These are phyloP conservation scores for Poa annua DNA, from an alignment of 176 grass and related monocot genomes.

Conservation along the genomic window DNA sequence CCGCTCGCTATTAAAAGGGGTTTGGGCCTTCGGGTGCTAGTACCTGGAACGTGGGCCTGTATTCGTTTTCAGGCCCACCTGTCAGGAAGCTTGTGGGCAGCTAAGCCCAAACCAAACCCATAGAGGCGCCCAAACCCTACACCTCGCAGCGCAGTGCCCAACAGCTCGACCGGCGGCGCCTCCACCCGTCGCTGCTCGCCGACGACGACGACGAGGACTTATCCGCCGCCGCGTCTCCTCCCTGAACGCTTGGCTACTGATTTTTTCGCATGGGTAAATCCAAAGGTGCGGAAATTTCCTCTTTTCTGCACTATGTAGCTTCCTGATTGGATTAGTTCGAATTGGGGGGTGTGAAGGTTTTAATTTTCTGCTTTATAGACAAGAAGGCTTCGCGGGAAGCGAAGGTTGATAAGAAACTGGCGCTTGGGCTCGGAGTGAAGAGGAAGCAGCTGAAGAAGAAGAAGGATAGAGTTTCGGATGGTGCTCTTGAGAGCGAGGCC, in stretches of 20 bases:
- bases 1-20: slow-evolving; percentile 37
- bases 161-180: slow-evolving; percentile 10
- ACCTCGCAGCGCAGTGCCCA: background rate
- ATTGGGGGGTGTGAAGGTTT: background rate
- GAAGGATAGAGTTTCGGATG: slow-evolving; percentile 50
- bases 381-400: slow-evolving; percentile 52
- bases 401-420: slow-evolving; percentile 49
- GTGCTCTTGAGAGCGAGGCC: slow-evolving; percentile 15
- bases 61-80: background rate
- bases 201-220: no score
- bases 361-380: slow-evolving; percentile 39
- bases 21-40: background rate
- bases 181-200: background rate
- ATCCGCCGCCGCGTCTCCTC: background rate
- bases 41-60: slow-evolving; percentile 11
- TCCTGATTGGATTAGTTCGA: background rate
- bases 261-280: slow-evolving; percentile 55
- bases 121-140: slow-evolving; percentile 30
- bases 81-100: background rate
- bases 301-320: background rate
- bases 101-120: background rate
- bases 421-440: slow-evolving; percentile 69
- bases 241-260: background rate
- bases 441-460: slow-evolving; percentile 65
- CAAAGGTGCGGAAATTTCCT: slow-evolving; percentile 33